A percentile compares a stretch with the other conserved stretches of the same genome.
These are phyloP conservation scores for Cryptosporidium sp. DNA, from an alignment of 169 alveolate species.

Conservation along the genomic window DNA sequence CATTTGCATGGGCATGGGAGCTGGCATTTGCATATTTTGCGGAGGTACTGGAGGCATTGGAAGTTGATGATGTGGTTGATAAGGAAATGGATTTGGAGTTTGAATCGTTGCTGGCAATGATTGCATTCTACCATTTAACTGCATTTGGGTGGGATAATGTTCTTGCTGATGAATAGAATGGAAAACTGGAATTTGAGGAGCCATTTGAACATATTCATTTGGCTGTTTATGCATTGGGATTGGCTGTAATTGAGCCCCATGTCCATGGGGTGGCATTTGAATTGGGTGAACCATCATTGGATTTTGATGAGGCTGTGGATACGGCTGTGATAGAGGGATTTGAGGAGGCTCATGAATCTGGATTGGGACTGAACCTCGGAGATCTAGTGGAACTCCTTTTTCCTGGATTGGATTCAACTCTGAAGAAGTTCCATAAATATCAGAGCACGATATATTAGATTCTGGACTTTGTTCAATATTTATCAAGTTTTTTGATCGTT, in stretches of 20 bases:
- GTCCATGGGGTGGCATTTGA: background rate
- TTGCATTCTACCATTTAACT: background rate
- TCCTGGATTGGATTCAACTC: background rate
- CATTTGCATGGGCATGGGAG: background rate
- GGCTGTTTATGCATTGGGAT: background rate
- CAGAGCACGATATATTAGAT: background rate
- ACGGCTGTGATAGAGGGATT: background rate
- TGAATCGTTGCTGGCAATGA: background rate
- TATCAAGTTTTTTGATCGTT: background rate
- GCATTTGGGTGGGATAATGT: background rate
- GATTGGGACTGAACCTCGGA: background rate
- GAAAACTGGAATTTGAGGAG: background rate
- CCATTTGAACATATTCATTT: background rate
- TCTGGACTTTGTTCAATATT: background rate
- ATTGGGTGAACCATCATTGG: background rate
- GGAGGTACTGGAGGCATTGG: background rate
- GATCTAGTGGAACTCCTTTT: background rate
- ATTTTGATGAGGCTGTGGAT: background rate
- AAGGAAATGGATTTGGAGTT: background rate
- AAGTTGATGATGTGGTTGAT: background rate
- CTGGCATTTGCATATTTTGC: background rate
- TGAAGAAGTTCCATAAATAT: background rate
- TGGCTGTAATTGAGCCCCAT: background rate
- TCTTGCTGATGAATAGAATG: background rate
- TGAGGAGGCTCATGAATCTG: background rate